Evolutionary conservation across 2,329 filamentous ascomycete genomes (phyloP).

Genomic region (Fusarium domesticum): DNA sequence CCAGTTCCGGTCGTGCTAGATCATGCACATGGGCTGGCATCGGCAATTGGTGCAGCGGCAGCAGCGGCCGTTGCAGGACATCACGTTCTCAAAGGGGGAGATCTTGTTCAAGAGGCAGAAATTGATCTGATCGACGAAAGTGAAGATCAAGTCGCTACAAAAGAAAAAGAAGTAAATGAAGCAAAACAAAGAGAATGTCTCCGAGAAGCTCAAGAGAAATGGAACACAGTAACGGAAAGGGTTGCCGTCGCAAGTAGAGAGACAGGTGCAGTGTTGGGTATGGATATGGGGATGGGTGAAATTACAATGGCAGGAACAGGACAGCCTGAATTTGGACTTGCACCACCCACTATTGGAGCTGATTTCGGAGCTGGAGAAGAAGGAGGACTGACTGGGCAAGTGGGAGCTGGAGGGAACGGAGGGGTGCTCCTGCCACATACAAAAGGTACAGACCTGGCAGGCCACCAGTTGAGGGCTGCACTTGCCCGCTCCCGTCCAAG

Average conservation of each 20-base stretch:
- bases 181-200: constrained; percentile 18
- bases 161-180: constrained; percentile 2
- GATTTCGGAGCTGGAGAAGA: constrained; percentile 12
- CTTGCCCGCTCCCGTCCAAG: constrained; percentile 19
- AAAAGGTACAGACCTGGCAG: constrained; percentile 21
- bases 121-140: no score
- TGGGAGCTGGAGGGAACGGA: constrained; percentile 4
- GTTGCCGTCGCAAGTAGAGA: constrained; percentile 15
- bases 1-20: constrained; percentile 26
- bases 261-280: constrained; percentile 3
- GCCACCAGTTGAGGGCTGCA: constrained; percentile 20
- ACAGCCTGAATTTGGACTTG: no score
- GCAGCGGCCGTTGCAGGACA: constrained; percentile 22
- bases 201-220: constrained; percentile 24
- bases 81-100: constrained; percentile 8
- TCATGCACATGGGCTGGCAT: constrained; percentile 25
- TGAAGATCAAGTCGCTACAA: background rate
- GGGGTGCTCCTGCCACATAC: constrained; percentile 20
- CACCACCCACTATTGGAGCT: background rate
- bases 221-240: constrained; percentile 19
- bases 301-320: no score
- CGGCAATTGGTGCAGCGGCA: constrained; percentile 26
- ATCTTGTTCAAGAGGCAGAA: constrained; percentile 3
- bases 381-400: constrained; percentile 9
- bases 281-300: no score